A percentile compares a stretch with the other conserved stretches of the same genome.
Conservation (phyloP, 2,329 filamentous ascomycete species). For the Orbilia oligospora region DNA sequence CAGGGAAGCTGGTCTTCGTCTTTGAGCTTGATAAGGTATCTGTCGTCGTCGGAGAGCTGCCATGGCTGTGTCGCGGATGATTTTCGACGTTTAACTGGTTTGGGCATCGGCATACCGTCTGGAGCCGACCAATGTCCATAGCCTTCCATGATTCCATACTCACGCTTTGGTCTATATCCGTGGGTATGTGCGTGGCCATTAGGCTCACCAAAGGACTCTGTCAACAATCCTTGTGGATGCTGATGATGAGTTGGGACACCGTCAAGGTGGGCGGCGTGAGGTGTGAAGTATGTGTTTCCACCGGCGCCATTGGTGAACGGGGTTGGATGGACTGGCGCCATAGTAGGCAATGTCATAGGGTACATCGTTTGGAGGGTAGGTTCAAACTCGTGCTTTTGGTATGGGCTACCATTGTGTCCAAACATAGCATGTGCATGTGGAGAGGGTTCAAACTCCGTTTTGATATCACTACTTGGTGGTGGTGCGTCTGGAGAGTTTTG, state of each 20-base stretch:
- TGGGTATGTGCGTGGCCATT: conserved; percentile 7
- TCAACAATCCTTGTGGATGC: conserved; percentile 45
- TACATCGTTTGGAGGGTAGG: conserved; percentile 44
- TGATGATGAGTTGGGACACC: conserved; percentile 41
- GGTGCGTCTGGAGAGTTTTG: conserved; percentile 55
- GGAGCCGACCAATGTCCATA: conserved; percentile 51
- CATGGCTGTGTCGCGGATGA: conserved; percentile 61
- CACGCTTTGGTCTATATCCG: conserved; percentile 36
- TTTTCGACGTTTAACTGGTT: conserved; percentile 49
- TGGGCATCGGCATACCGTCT: conserved; percentile 45
- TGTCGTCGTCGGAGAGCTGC: conserved; percentile 65
- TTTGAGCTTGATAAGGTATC: conserved; percentile 65
- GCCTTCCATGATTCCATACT: conserved; percentile 33
- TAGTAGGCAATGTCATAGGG: conserved; percentile 45
- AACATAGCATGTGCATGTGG: conserved; percentile 30
- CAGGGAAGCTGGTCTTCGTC: conserved; percentile 65
- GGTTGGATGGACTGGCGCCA: conserved; percentile 42
- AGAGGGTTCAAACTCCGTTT: conserved; percentile 39
- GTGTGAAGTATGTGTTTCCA: conserved; percentile 47
- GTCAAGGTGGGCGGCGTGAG: conserved; percentile 45
- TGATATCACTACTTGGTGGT: conserved; percentile 43
- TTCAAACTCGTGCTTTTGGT: conserved; percentile 53
- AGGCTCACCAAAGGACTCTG: conserved; percentile 45
- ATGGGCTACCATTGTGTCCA: conserved; percentile 38
- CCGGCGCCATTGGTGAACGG: conserved; percentile 44